Base-by-base conservation (phyloP, 176 grass and related monocot species). In the Canna indica region DNA sequence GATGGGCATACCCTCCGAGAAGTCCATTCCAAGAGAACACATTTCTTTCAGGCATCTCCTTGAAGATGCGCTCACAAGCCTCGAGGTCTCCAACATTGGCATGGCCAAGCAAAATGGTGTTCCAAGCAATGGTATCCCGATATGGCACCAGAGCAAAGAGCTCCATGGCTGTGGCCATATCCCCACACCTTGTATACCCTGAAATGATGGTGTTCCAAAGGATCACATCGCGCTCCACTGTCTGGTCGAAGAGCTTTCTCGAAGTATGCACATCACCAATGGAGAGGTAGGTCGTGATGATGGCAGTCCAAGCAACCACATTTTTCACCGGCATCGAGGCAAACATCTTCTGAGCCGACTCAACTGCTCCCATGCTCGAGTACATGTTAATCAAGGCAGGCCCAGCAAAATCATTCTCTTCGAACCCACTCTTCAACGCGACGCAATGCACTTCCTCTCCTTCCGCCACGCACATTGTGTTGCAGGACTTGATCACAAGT, bases 401-500 rank as follows among this genome's bases (percentile, higher is more conserved):
- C 7, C 5, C 50, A 1, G 39, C 47, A 31, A 77, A 77, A 7
- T 12, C 64, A 31, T 69, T 36, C 16, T n/a, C 32, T 5, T 59
- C 75, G 17, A 77, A 68, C 24, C 63, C 75, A 34, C 14, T 68
- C 26, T 59, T 45, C 24, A 77, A 44, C 26, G 64, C 47, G 16
- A 77, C 1, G 16, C 75, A 38, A 9, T 77, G 75, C 34, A 59
- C 46, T n/a, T 56, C 24, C 47, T 56, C 64, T 13, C 75, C 64
- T 13, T 42, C 64, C 33, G 3, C 53, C 53, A 11, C 31, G 24
- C 34, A 12, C 35, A 34, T 10, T 18, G 17, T 17, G 3, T 48
- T 17, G 35, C 75, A 77, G 26, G 75, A 69, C 64, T 77, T 77
- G 34, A 77, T 68, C 34, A 77, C 47, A 8, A 68, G 36, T 1